A percentile compares a stretch with the other conserved stretches of the same genome.
Evolutionary conservation across 257 asterid species (phyloP).

Genomic region (Catharanthus roseus): DNA sequence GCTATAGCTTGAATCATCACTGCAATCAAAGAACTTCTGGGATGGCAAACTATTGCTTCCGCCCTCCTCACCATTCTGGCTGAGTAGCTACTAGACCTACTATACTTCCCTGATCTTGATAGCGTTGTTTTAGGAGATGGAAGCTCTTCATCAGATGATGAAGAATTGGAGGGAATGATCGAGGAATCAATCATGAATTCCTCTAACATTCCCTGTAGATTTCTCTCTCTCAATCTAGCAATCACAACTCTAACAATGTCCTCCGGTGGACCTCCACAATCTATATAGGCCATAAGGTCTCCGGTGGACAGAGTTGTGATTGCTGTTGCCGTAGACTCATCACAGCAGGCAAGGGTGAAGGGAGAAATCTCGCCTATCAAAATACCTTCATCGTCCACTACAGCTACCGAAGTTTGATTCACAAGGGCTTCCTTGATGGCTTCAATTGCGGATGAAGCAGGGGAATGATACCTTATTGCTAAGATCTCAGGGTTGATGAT

Average conservation of each 20-base stretch:
- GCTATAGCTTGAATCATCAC: conserved; percentile 88
- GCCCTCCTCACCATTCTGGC: conserved; percentile 58
- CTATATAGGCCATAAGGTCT: conserved; percentile 76
- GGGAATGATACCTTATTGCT: conserved; percentile 37
- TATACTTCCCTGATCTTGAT: conserved; percentile 26
- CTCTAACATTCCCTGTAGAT: conserved; percentile 45
- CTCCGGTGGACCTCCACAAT: conserved; percentile 73
- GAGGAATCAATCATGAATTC: conserved; percentile 32
- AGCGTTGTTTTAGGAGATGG: conserved; percentile 30
- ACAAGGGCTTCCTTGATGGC: conserved; percentile 39
- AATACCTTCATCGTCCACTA: conserved; percentile 45
- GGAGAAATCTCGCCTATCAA: conserved; percentile 80
- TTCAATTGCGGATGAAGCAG: conserved; percentile 38
- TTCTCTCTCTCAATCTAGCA: conserved; percentile 51
- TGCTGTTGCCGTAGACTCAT: conserved; percentile 61
- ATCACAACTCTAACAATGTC: conserved; percentile 50
- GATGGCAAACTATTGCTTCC: conserved; percentile 81
- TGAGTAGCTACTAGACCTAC: conserved; percentile 44
- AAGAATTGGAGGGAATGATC: conserved; percentile 14
- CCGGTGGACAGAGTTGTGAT: conserved; percentile 65
- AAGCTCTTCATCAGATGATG: conserved; percentile 49
- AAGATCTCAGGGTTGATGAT: conserved; percentile 36
- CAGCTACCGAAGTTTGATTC: conserved; percentile 77
- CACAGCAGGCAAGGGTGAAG: conserved; percentile 48
- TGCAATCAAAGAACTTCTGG: conserved; percentile 69